Base-by-base conservation (phyloP, 495 filamentous ascomycete species). In the Apiosordaria backusii region DNA sequence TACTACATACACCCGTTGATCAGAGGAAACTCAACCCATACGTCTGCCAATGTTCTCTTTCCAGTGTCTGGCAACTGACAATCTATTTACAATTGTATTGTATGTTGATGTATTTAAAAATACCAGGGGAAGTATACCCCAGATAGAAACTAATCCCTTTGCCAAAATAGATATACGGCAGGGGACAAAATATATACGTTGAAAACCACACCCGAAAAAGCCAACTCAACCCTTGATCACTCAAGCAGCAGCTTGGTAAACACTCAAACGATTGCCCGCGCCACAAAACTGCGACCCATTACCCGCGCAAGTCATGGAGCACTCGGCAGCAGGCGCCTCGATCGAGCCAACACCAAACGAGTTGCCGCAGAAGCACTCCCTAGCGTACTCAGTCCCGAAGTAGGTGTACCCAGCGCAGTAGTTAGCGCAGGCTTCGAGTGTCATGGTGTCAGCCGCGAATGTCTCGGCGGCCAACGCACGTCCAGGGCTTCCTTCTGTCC, bases 311-410 rank as follows among this genome's bases (percentile, higher is more conserved):
- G 68, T 35, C 73, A 80, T 78, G 27, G 50, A 68, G 67, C 80
- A 82, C n/a, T 82, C 77, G 3, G 27, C 54, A 13, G 59, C 62
- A 19, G 67, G 13, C 0, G 66, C 70, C 62, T 65, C 57, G 24
- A 61, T 67, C 9, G 76, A 72, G 4, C 76, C 75, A 7, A 61
- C 58, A 7, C 66, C 72, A 13, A 82, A 74, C 50, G n/a, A 53
- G 19, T 75, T 65, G n/a, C 78, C 77, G 66, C 80, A 81, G 66
- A 74, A 78, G 68, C 76, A 78, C 67, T 78, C 76, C 22, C 61
- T 52, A 10, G 65, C 70, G 25, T 78, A 81, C 67, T 81, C 79
- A 3, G 74, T 67, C 0, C 80, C 79, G 60, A 79, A 79, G 66
- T 72, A 81, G 23, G 29, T 61, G 60, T 72, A 80, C 9, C 62